These are phyloP conservation scores for Phytophthora fragariae DNA, from an alignment of 352 stramenopile species.

Conservation along the genomic window DNA sequence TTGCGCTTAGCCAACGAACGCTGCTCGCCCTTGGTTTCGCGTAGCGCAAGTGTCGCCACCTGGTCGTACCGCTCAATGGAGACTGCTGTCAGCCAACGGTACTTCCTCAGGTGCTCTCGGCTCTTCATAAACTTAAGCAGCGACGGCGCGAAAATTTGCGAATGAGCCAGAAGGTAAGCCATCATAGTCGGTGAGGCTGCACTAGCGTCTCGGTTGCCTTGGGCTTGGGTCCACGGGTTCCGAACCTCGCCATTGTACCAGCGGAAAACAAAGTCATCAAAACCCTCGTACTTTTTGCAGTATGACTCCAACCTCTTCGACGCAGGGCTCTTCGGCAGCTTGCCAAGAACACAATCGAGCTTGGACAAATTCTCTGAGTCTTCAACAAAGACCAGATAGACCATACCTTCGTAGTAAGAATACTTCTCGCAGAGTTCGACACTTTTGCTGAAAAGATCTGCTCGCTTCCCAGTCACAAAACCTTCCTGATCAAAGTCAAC, in stretches of 20 bases:
- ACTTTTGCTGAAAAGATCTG: slow-evolving; percentile 61
- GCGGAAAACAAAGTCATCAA: slow-evolving; percentile 71
- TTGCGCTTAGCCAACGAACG: slow-evolving; percentile 69
- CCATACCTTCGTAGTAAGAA: slow-evolving; percentile 87
- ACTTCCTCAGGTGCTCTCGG: slow-evolving; percentile 61
- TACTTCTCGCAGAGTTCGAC: slow-evolving; percentile 75
- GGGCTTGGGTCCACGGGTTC: slow-evolving; percentile 67
- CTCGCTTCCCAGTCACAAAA: slow-evolving; percentile 48
- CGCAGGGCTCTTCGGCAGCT: slow-evolving; percentile 54
- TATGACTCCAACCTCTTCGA: slow-evolving; percentile 74
- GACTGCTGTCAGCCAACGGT: slow-evolving; percentile 75
- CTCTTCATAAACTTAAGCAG: slow-evolving; percentile 74
- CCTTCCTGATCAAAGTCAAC: slow-evolving; percentile 46
- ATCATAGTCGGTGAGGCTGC: slow-evolving; percentile 46
- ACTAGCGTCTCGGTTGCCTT: slow-evolving; percentile 20
- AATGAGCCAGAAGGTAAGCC: slow-evolving; percentile 71
- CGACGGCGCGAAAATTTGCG: slow-evolving; percentile 60
- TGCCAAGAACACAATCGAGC: slow-evolving; percentile 79
- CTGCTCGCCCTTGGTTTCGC: slow-evolving; percentile 61
- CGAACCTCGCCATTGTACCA: slow-evolving; percentile 82
- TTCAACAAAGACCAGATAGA: slow-evolving; percentile 73
- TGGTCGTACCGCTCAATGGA: slow-evolving; percentile 73
- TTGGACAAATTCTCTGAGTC: slow-evolving; percentile 63
- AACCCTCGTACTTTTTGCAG: slow-evolving; percentile 63
- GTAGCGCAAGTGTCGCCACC: slow-evolving; percentile 58